These are phyloP conservation scores for Laetiporus sulphureus DNA, from an alignment of 1,284 basidiomycete species.

Conservation along the genomic window DNA sequence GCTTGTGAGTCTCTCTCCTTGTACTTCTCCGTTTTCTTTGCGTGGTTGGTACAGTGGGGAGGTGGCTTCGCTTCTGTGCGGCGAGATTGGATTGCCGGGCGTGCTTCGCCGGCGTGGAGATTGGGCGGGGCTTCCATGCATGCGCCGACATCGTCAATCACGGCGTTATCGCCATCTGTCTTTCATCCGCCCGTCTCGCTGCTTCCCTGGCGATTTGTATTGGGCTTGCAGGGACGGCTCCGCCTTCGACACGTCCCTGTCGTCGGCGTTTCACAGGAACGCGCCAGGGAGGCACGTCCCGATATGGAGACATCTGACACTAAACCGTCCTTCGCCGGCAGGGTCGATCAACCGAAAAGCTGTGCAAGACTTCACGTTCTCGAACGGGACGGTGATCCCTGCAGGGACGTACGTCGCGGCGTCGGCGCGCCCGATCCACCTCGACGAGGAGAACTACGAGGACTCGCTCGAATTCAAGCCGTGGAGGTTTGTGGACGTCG, in stretches of 20 bases:
- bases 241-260: too few species aligned
- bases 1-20: constrained; percentile 6
- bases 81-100: neutral
- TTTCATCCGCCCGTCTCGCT: neutral
- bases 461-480: constrained; percentile 8
- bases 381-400: constrained; percentile 36
- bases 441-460: constrained; percentile 12
- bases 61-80: neutral
- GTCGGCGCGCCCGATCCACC: constrained; percentile 13
- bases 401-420: constrained; percentile 30
- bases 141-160: too few species aligned
- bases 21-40: neutral
- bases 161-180: neutral
- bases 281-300: too few species aligned
- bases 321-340: constrained; percentile 7
- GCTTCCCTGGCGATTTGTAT: neutral
- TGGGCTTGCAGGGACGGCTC: neutral
- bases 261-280: too few species aligned
- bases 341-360: constrained; percentile 30
- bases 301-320: too few species aligned
- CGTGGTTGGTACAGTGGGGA: neutral
- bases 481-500: constrained; percentile 8
- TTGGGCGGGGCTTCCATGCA: too few species aligned
- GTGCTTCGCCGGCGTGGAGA: too few species aligned
- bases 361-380: constrained; percentile 32